phyloP scores from a whole-genome alignment of 2,329 filamentous ascomycete species.

The Metarhizium sp. region DNA sequence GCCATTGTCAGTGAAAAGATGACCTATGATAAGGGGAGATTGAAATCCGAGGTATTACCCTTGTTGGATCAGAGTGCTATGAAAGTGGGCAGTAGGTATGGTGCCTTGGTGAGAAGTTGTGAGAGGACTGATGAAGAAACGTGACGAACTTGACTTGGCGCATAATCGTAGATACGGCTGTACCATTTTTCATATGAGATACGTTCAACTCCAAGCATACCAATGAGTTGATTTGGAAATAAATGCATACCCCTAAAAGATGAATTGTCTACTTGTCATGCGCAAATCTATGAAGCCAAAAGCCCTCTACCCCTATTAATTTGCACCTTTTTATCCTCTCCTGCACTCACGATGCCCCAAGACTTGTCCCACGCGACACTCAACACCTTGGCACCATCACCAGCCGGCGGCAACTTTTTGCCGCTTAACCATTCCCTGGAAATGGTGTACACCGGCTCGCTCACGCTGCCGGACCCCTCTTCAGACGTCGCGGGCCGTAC shows the following conservation, averaged over 20 bases:
- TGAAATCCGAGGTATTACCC: constrained; percentile 35
- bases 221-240: background rate
- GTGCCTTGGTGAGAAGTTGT: constrained; percentile 16
- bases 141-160: background rate
- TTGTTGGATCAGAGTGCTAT: constrained; percentile 16
- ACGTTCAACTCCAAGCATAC: no score
- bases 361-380: constrained; percentile 76
- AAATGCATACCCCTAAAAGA: no score
- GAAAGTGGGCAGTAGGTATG: constrained; percentile 14
- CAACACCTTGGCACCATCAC: constrained; percentile 86
- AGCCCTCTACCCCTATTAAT: constrained; percentile 63
- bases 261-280: background rate
- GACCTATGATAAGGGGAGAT: constrained; percentile 35
- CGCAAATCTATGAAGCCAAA: constrained; percentile 24
- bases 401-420: constrained; percentile 56
- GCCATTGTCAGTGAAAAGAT: constrained; percentile 42
- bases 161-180: background rate
- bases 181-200: background rate
- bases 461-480: constrained; percentile 52
- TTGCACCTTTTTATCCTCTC: constrained; percentile 92
- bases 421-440: constrained; percentile 62
- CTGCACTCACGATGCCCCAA: constrained; percentile 82
- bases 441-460: constrained; percentile 69
- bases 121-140: constrained; percentile 4
- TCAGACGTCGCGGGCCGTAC: constrained; percentile 49